Percentiles rank a stretch among this genome's conserved stretches.
Evolutionary conservation across 2,329 filamentous ascomycete species (phyloP).

Genomic region (Ophiostoma perfectum): DNA sequence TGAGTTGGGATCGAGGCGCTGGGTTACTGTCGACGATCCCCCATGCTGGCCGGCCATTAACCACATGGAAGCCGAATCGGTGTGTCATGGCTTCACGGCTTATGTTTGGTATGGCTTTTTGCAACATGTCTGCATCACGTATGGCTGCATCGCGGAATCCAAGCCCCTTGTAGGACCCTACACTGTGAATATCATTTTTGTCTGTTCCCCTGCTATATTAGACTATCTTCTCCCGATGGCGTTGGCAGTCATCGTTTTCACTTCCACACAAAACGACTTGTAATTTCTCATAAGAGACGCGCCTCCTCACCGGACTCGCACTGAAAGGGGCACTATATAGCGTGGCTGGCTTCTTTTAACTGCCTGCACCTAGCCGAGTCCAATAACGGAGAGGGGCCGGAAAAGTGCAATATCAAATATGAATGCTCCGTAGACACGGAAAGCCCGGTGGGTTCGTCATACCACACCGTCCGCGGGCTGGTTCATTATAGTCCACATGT

Average conservation of each 20-base stretch:
- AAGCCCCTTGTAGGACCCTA: not conserved
- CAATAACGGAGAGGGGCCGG: not conserved
- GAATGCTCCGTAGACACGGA: not conserved
- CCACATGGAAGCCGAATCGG: too few species aligned
- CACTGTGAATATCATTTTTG: too few species aligned
- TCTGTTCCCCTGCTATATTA: too few species aligned
- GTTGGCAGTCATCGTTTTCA: not conserved
- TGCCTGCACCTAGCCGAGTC: conserved; percentile 15
- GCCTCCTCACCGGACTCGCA: not conserved
- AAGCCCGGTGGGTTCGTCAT: conserved; percentile 12
- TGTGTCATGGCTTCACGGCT: too few species aligned
- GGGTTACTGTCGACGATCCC: too few species aligned
- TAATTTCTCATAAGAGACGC: not conserved
- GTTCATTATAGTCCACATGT: not conserved
- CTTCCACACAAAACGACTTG: not conserved
- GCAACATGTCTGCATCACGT: not conserved
- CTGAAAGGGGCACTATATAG: not conserved
- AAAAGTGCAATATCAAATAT: not conserved
- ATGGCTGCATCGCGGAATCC: not conserved
- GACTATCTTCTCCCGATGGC: too few species aligned
- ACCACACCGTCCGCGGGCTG: conserved; percentile 7
- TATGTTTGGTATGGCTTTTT: not conserved
- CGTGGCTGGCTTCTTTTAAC: not conserved
- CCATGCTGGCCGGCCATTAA: too few species aligned
- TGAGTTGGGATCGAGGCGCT: not conserved